These are phyloP conservation scores for Lentinula sp. DNA, from an alignment of 768 basidiomycete genomes.

Conservation along the genomic window DNA sequence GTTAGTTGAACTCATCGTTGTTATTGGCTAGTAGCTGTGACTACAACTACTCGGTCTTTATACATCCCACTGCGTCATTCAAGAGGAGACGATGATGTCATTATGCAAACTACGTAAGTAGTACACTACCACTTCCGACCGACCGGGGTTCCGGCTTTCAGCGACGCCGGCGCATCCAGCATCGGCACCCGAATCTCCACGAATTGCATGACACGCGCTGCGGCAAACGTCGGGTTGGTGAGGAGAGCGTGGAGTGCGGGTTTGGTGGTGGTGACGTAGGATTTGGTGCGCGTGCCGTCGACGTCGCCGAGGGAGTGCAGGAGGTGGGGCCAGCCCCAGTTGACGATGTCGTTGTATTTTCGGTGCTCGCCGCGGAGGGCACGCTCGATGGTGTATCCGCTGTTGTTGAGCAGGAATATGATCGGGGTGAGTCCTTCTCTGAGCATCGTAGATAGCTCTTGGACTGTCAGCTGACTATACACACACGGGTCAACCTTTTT, in stretches of 20 bases:
- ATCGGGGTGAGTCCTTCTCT: slow-evolving; percentile 68
- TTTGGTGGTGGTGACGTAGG: slow-evolving; percentile 64
- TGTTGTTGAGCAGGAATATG: slow-evolving; percentile 77
- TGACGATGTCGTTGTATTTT: slow-evolving; percentile 80
- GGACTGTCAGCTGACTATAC: slow-evolving; percentile 65
- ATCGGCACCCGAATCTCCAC: slow-evolving; percentile 77
- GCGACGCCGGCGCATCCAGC: slow-evolving; percentile 62
- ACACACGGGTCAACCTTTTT: too few species aligned
- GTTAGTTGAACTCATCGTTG: too few species aligned
- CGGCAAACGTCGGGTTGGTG: slow-evolving; percentile 52
- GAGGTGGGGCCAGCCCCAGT: slow-evolving; percentile 71
- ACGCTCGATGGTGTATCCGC: slow-evolving; percentile 87
- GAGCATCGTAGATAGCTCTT: slow-evolving; percentile 85
- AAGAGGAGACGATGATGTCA: too few species aligned
- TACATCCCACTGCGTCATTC: too few species aligned
- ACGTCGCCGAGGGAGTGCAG: slow-evolving; percentile 52
- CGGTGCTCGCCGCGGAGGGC: slow-evolving; percentile 67
- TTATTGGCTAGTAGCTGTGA: too few species aligned
- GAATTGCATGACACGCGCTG: slow-evolving; percentile 63
- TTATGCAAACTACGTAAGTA: too few species aligned
- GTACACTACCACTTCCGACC: background rate
- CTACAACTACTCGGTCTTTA: too few species aligned
- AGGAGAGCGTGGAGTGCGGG: slow-evolving; percentile 64
- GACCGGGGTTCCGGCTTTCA: slow-evolving; percentile 18
- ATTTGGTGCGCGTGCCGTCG: slow-evolving; percentile 42